Conservation (phyloP, 1,284 basidiomycete genomes). For the Tilletiaria anomala region DNA sequence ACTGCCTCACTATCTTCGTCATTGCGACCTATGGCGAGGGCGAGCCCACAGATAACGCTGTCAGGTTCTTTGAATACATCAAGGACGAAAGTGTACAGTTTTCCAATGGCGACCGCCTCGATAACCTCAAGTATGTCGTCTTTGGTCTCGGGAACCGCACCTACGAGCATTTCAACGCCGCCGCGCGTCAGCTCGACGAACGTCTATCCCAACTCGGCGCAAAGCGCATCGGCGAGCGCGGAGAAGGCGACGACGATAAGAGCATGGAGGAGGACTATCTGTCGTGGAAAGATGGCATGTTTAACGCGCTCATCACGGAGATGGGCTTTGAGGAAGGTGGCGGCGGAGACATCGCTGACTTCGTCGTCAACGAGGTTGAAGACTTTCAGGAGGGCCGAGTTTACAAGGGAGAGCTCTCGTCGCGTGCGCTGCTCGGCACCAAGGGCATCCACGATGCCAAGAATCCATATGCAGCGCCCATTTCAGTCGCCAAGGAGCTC, state of each 20-base stretch:
- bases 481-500: constrained; percentile 63
- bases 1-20: constrained; percentile 77
- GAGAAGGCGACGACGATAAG: constrained; percentile 97
- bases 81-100: constrained; percentile 75
- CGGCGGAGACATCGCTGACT: constrained; percentile 88
- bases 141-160: constrained; percentile 91
- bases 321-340: constrained; percentile 89
- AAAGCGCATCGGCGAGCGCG: constrained; percentile 69
- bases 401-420: constrained; percentile 40
- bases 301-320: constrained; percentile 64
- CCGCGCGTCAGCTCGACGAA: constrained; percentile 65
- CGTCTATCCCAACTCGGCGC: constrained; percentile 67
- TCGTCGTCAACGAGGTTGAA: constrained; percentile 65
- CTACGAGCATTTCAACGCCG: constrained; percentile 64
- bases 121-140: constrained; percentile 83
- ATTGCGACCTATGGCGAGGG: constrained; percentile 98
- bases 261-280: constrained; percentile 99
- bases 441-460: constrained; percentile 91
- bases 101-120: constrained; percentile 61
- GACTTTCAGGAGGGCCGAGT: constrained; percentile 22
- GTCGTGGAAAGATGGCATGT: constrained; percentile 98
- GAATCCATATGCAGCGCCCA: constrained; percentile 84
- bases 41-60: constrained; percentile 97
- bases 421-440: constrained; percentile 62
- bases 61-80: constrained; percentile 80